A percentile compares a stretch with the other conserved stretches of the same genome.
Conservation (phyloP, 2,329 filamentous ascomycete genomes). For the Exophiala sp. region DNA sequence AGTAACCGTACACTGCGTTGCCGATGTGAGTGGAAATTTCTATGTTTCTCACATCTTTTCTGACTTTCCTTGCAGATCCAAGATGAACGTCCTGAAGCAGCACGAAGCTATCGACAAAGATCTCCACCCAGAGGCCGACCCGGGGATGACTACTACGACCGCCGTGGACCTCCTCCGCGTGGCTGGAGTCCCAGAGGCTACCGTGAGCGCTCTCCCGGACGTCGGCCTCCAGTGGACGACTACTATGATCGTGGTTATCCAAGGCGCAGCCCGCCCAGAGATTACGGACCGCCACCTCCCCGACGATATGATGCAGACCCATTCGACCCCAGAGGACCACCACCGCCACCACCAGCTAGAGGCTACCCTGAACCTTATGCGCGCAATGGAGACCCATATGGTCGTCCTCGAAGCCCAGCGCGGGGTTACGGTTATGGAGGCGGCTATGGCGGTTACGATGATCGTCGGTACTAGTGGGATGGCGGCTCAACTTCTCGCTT, state of each 20-base stretch:
- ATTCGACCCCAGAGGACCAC: conserved; percentile 56
- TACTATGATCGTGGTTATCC: conserved; percentile 76
- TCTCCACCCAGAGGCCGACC: conserved; percentile 72
- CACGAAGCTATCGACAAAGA: conserved; percentile 66
- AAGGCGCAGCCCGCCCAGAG: conserved; percentile 76
- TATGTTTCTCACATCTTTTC: conserved; percentile 5
- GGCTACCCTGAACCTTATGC: conserved; percentile 60
- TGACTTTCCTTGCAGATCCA: conserved; percentile 58
- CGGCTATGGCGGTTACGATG: conserved; percentile 27
- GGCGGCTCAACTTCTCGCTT: not conserved
- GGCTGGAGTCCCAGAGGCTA: conserved; percentile 85
- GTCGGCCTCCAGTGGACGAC: conserved; percentile 70
- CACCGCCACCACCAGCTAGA: conserved; percentile 53
- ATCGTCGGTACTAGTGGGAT: conserved; percentile 24
- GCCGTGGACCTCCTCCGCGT: conserved; percentile 72
- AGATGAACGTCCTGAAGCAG: conserved; percentile 63
- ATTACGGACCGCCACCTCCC: conserved; percentile 67
- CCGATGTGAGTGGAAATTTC: conserved; percentile 64
- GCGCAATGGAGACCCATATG: conserved; percentile 43
- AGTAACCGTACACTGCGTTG: conserved; percentile 75
- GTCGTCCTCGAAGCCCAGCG: conserved; percentile 25
- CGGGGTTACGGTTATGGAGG: conserved; percentile 25
- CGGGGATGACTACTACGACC: conserved; percentile 75
- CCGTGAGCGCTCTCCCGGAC: conserved; percentile 70
- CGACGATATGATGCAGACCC: conserved; percentile 71